Evolutionary conservation across 208 protist species (phyloP), one percentile per base, ranked within the genome.

Genomic region (Leishmania aethiopica): DNA sequence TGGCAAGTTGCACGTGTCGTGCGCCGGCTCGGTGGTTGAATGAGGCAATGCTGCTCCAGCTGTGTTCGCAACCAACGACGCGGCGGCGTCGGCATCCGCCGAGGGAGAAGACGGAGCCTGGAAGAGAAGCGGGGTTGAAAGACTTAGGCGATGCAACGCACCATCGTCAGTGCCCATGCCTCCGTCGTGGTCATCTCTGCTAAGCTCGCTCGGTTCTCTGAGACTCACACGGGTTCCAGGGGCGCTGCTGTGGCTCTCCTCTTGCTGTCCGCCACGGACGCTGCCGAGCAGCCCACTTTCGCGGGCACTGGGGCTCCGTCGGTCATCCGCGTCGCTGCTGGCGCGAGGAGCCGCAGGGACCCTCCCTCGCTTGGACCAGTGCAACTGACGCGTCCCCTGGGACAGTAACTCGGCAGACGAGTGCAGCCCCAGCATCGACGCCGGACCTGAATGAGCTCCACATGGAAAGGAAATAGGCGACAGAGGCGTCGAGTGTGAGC

Each of bases 331-430:
- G 25, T 35, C 42, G 69, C 37, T 10, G 42, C 5, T 19, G 28
- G 3, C 37, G 3, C 42, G 11, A 32, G 22, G 7, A 22, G 13
- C 71, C 13, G 13, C 71, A 42, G n/a, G 71, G 10, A 13, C 71
- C 42, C 49, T 53, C 47, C n/a, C 45, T 28, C 32, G 49, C 71
- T 25, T 60, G n/a, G 71, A 75, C 71, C 71, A 75, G 71, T 42
- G 42, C 49, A 25, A 35, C 71, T 53, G 47, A 59, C 49, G 25
- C 28, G 71, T 59, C 47, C 6, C 71, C 17, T 32, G 11, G 42
- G 71, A 59, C 42, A 59, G n/a, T 6, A 22, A 19, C 47, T 37
- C 13, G 47, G 42, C 71, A 25, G 47, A 19, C 22, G 40, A 72
- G 35, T 47, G 67, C 42, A 35, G 19, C 42, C 22, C 1, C 35